Percentiles rank a stretch among this genome's conserved stretches.
These are phyloP conservation scores for Globisporangium megalacanthum DNA, from an alignment of 352 stramenopile genomes.

Conservation along the genomic window DNA sequence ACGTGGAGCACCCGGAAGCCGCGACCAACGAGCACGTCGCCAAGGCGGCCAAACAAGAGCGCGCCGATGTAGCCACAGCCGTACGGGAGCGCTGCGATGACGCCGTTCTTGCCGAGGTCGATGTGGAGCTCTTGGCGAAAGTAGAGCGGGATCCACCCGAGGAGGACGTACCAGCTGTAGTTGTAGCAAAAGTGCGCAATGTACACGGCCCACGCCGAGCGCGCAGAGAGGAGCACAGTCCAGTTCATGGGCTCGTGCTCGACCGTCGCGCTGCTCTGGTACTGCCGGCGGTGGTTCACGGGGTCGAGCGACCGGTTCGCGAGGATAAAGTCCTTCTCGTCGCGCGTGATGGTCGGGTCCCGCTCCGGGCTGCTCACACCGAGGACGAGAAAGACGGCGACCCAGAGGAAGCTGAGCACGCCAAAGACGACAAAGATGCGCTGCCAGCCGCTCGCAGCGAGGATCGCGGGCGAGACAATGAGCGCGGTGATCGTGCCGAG, in stretches of 20 bases:
- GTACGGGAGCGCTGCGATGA: constrained; percentile 70
- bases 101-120: constrained; percentile 59
- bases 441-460: constrained; percentile 58
- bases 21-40: constrained; percentile 57
- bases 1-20: constrained; percentile 69
- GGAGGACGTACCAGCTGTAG: constrained; percentile 85
- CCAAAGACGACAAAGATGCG: constrained; percentile 78
- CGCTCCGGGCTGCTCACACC: constrained; percentile 63
- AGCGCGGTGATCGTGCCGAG: constrained; percentile 78
- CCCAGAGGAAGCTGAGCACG: constrained; percentile 71
- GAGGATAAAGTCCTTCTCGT: constrained; percentile 63
- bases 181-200: constrained; percentile 84
- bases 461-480: constrained; percentile 64
- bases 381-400: constrained; percentile 47
- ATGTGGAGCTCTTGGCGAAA: constrained; percentile 77
- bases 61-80: constrained; percentile 74
- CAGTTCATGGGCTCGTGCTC: constrained; percentile 59
- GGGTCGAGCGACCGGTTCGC: constrained; percentile 50
- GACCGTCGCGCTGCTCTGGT: constrained; percentile 26
- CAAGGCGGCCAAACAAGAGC: constrained; percentile 62
- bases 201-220: constrained; percentile 80
- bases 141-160: constrained; percentile 87
- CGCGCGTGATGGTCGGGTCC: constrained; percentile 48
- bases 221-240: constrained; percentile 55
- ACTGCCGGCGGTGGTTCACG: constrained; percentile 32